Percentiles rank a stretch among this genome's conserved stretches.
phyloP scores from a whole-genome alignment of 352 stramenopile genomes.

The Phytopythium delawarense region DNA sequence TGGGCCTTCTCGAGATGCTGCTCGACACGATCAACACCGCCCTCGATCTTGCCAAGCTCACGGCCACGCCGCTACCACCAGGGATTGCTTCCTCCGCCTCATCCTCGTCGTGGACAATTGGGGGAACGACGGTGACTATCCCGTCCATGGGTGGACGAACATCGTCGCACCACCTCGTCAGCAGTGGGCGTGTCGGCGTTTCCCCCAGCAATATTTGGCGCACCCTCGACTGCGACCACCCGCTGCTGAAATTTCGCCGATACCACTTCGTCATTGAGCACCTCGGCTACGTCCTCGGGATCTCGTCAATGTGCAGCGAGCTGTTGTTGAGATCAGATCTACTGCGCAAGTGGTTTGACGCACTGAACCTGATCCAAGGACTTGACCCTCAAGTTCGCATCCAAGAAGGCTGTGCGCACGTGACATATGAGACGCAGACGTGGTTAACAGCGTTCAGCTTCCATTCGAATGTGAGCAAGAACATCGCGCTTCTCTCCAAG shows the following conservation, averaged over 20 bases:
- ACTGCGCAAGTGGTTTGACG: constrained; percentile 68
- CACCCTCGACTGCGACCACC: constrained; percentile 88
- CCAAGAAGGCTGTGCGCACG: constrained; percentile 79
- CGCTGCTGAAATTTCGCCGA: constrained; percentile 90
- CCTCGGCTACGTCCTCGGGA: constrained; percentile 95
- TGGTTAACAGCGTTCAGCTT: constrained; percentile 94
- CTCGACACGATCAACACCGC: constrained; percentile 75
- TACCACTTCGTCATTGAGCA: constrained; percentile 91
- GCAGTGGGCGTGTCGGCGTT: not conserved
- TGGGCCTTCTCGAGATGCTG: constrained; percentile 69
- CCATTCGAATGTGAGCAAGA: constrained; percentile 63
- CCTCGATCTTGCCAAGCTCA: constrained; percentile 61
- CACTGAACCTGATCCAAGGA: constrained; percentile 71
- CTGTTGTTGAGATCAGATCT: constrained; percentile 48
- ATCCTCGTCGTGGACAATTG: constrained; percentile 11
- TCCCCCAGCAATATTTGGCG: constrained; percentile 21
- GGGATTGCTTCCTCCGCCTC: constrained; percentile 6
- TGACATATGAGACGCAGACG: constrained; percentile 93
- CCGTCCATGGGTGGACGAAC: constrained; percentile 12
- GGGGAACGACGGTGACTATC: not conserved
- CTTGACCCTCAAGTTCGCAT: constrained; percentile 75
- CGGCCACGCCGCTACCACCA: constrained; percentile 15
- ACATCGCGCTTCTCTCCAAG: constrained; percentile 57
- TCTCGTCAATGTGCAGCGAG: constrained; percentile 66
- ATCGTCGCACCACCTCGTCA: constrained; percentile 1